Evolutionary conservation across 495 filamentous ascomycete species (phyloP).

Genomic region (Aspergillus bridgeri): DNA sequence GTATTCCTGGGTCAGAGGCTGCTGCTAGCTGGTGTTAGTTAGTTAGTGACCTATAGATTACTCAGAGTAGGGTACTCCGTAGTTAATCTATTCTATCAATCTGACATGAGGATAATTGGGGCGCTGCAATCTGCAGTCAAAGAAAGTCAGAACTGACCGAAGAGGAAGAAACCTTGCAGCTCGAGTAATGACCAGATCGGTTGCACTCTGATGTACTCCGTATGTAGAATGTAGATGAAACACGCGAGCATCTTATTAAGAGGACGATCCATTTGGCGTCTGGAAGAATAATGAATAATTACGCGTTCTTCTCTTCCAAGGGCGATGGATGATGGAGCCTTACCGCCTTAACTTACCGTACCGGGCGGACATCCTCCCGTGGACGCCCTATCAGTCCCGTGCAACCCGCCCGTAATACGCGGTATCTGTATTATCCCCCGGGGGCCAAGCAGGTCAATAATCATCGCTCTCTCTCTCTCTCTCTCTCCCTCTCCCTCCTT

Average conservation of each 20-base stretch:
- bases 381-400: background rate
- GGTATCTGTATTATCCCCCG: conserved; percentile 12
- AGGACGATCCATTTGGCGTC: conserved; percentile 7
- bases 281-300: conserved; percentile 7
- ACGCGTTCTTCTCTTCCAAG: conserved; percentile 5
- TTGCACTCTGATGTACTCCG: too few relatives aligned
- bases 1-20: too few relatives aligned
- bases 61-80: too few relatives aligned
- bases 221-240: too few relatives aligned
- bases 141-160: background rate
- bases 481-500: conserved; percentile 10
- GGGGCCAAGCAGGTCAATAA: conserved; percentile 7
- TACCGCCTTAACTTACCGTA: conserved; percentile 12
- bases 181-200: background rate
- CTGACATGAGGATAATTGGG: background rate
- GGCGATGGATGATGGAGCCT: too few relatives aligned
- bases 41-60: too few relatives aligned
- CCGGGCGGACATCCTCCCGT: conserved; percentile 2
- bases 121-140: background rate
- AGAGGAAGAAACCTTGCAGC: background rate
- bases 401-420: conserved; percentile 8
- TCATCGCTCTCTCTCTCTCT: background rate
- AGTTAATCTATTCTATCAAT: too few relatives aligned
- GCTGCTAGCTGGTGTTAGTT: too few relatives aligned
- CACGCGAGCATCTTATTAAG: background rate